Base-by-base conservation (phyloP, 148 eudicot species). In the Rhododendron griersonianum region DNA sequence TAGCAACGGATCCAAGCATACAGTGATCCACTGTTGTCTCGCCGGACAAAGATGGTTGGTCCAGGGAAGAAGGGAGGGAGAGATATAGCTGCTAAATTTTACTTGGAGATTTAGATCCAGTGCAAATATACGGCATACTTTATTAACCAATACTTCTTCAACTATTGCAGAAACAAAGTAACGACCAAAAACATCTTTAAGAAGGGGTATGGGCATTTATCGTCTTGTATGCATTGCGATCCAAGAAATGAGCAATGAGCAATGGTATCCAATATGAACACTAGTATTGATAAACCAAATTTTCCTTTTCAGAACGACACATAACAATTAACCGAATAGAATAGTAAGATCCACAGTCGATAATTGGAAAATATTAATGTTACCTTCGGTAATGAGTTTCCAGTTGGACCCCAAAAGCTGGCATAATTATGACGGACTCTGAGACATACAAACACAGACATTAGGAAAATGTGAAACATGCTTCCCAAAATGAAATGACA, bases 361-460 rank as follows among this genome's bases (percentile, higher is more conserved):
- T 18, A 28, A 73, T 28, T 51, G 35, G 33, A 75, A 84, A 74
- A 23, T 23, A 75, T 30, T 5, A 19, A 84, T 41, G 44, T 80
- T 91, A 96, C 99, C 99, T 94, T 88, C 88, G 82, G 84, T 93
- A 94, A 71, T 91, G 92, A 89, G 99, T 95, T 92, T 96, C 97
- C 86, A 96, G 93, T 91, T 96, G 99, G 85, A 96, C 94, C 81
- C 99, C 99, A 87, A 96, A 92, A 8, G 89, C 91, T 76, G 96
- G 97, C 80, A 95, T 88, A 71, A 96, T 95, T 78, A 94, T 88
- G 65, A 96, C 92, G 15, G 95, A 93, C 89, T 96, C 99, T 96
- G 98, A 78, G 45, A 90, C 83, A 84, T 30, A 28, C 65, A 81
- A 55, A 84, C 44, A 78, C 16, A 67, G n/a, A 67, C 63, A 86